Evolutionary conservation across 805 yeast species (phyloP), one percentile per base, ranked within the genome.

Genomic region (Candida boleticola): DNA sequence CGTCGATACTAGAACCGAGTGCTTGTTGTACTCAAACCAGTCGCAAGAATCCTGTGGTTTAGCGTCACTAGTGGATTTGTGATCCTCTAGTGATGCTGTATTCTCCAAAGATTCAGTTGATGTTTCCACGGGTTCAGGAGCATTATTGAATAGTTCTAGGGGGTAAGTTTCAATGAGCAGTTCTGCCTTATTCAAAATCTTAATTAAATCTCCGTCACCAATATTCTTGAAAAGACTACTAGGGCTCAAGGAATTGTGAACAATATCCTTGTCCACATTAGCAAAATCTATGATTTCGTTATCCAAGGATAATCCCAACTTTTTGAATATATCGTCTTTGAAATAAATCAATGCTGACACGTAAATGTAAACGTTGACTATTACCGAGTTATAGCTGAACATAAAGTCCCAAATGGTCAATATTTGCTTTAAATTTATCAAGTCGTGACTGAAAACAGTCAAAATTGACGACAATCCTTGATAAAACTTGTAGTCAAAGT

Each of bases 11-110:
- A 79, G 76, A 14, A 90, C 76, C 43, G 93, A 73, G 82, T 5
- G 90, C 85, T 64, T 93, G 99, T 32, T 80, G 81, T 64, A 93
- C 98, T 2, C 97, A 89, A 98, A 93, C 93, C 49, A 93, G 13
- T n/a, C 30, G n/a, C 7, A n/a, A 14, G 29, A 16, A 16, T 31
- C 35, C 4, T 30, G 31, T 18, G 36, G 36, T 6, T 29, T 13
- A 29, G 1, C 45, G 32, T 53, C 54, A 40, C 51, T 63, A 7
- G 21, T 52, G 40, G 48, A 52, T 27, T 54, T 31, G 6, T 46
- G 47, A 26, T 48, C 39, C 21, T 53, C 36, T 13, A 36, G 30
- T 26, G 11, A 29, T 18, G 13, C 22, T 19, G 13, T 19, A 14
- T 41, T 23, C 5, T 36, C 33, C 14, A 42, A 36, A 25, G 19